Conservation (phyloP, 2,329 filamentous ascomycete genomes). For the Herpomyces periplanetae region DNA sequence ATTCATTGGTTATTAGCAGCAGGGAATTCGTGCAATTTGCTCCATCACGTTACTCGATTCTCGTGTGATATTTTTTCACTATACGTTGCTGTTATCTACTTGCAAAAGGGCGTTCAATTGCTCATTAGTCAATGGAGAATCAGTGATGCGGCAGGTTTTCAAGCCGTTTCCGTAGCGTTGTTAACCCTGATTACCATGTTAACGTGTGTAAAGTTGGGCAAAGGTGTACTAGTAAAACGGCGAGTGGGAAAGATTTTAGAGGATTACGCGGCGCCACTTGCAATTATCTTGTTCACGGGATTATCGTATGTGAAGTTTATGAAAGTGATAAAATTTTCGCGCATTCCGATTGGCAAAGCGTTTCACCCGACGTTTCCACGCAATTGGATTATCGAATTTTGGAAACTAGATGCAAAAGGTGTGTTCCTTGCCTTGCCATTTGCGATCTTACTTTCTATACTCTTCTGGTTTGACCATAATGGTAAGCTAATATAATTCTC, state of each 20-base stretch:
- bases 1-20: constrained; percentile 52
- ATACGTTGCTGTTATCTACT: constrained; percentile 64
- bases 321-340: constrained; percentile 23
- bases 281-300: constrained; percentile 52
- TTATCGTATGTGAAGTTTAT: constrained; percentile 61
- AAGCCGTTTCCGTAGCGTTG: constrained; percentile 33
- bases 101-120: constrained; percentile 65
- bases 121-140: constrained; percentile 27
- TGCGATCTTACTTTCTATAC: constrained; percentile 35
- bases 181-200: constrained; percentile 39
- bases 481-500: no score
- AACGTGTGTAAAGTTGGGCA: constrained; percentile 26
- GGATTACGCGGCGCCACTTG: constrained; percentile 53
- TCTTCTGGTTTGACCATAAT: constrained; percentile 77
- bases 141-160: constrained; percentile 26
- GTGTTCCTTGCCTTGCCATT: constrained; percentile 62
- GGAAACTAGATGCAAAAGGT: constrained; percentile 29
- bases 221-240: constrained; percentile 29
- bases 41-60: constrained; percentile 66
- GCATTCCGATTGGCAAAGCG: constrained; percentile 29
- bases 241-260: constrained; percentile 44
- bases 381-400: constrained; percentile 41
- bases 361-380: constrained; percentile 38
- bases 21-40: constrained; percentile 49
- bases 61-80: constrained; percentile 81